phyloP scores from a whole-genome alignment of 169 alveolate genomes.

The Fabrea salina region DNA sequence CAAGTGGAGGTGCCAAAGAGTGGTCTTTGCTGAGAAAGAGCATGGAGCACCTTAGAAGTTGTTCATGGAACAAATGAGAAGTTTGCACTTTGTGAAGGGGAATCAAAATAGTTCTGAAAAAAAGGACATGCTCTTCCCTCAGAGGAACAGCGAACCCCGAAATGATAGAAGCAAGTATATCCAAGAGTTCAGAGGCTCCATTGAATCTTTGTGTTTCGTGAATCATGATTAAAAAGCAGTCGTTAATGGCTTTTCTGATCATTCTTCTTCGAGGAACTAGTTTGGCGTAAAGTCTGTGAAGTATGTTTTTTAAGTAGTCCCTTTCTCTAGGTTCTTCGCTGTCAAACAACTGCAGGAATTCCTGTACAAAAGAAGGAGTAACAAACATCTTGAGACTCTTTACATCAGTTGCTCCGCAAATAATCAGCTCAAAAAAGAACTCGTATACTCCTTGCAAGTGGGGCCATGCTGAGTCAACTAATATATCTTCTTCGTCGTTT shows the following conservation, averaged over 20 bases:
- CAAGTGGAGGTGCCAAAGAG: slow-evolving; percentile 88
- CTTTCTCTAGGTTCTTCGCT: slow-evolving; percentile 96
- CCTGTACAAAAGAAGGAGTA: slow-evolving; percentile 45
- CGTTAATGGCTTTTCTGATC: background rate
- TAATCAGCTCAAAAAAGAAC: slow-evolving; percentile 47
- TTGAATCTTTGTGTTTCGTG: slow-evolving; percentile 45
- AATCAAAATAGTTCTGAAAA: slow-evolving; percentile 88
- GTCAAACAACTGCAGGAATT: slow-evolving; percentile 76
- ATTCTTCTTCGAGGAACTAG: slow-evolving; percentile 87
- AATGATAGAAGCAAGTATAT: slow-evolving; percentile 46
- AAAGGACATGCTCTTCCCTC: slow-evolving; percentile 44
- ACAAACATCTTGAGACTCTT: slow-evolving; percentile 41
- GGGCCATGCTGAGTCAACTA: slow-evolving; percentile 56
- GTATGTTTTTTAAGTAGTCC: slow-evolving; percentile 94
- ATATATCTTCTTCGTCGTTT: slow-evolving; percentile 45
- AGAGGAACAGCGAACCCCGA: slow-evolving; percentile 69
- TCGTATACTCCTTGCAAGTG: slow-evolving; percentile 54
- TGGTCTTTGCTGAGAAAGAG: slow-evolving; percentile 95
- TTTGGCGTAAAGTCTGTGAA: slow-evolving; percentile 94
- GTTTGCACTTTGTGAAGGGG: slow-evolving; percentile 95
- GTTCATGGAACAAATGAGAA: slow-evolving; percentile 90
- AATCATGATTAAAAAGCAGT: background rate
- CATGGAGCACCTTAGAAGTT: slow-evolving; percentile 93
- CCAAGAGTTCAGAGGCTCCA: slow-evolving; percentile 54
- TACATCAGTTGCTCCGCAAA: slow-evolving; percentile 52